Conservation (phyloP, 768 basidiomycete genomes). For the Mycena albidolilacea region DNA sequence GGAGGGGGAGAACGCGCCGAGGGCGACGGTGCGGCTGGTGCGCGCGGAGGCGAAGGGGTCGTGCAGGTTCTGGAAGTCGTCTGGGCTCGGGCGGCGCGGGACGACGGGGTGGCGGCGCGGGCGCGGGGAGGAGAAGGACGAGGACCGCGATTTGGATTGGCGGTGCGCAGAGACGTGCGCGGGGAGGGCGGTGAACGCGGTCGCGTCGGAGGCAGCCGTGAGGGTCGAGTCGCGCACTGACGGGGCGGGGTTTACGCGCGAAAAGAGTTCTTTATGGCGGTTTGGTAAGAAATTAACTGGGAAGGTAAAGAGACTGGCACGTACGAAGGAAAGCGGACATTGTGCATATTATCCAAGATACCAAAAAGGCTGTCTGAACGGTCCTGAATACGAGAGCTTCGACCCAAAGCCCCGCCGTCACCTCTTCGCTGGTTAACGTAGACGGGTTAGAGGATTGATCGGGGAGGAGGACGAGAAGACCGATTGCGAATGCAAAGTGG, state of each 20-base stretch:
- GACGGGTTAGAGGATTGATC: constrained; percentile 27
- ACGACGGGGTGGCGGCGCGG: constrained; percentile 29
- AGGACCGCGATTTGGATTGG: constrained; percentile 28
- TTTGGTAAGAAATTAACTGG: background rate
- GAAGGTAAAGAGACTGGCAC: constrained; percentile 23
- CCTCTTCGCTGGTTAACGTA: constrained; percentile 29
- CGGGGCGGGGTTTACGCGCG: constrained; percentile 17
- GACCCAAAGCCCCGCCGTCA: constrained; percentile 19
- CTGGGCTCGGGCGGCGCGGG: constrained; percentile 29
- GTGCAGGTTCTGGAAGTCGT: constrained; percentile 42
- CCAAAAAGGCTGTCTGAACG: constrained; percentile 39
- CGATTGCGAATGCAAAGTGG: constrained; percentile 38
- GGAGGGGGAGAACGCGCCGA: background rate
- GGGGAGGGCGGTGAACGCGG: constrained; percentile 34
- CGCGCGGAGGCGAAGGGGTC: constrained; percentile 42
- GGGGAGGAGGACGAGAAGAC: constrained; percentile 30
- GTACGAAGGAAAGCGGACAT: constrained; percentile 41
- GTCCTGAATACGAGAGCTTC: constrained; percentile 37
- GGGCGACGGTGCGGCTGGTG: constrained; percentile 14
- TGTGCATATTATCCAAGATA: constrained; percentile 40
- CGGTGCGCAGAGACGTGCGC: constrained; percentile 20
- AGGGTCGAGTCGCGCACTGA: constrained; percentile 15
- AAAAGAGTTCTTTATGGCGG: constrained; percentile 32
- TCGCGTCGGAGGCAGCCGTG: constrained; percentile 29
- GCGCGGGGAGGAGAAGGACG: constrained; percentile 38